These are phyloP conservation scores for Isatis lusitanica DNA, from an alignment of 441 rosid species.

Conservation along the genomic window DNA sequence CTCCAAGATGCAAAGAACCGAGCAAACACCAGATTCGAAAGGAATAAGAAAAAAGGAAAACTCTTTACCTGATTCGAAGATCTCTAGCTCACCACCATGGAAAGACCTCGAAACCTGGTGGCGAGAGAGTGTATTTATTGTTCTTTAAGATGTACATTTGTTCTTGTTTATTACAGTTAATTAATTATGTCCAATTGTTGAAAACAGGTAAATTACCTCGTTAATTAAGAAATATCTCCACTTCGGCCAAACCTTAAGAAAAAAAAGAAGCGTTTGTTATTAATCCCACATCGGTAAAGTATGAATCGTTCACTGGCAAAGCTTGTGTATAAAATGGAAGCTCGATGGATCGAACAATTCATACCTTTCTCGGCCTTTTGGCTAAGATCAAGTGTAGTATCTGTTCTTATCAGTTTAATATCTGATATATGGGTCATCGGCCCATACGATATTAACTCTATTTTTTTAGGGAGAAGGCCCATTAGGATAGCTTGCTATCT, in stretches of 20 bases:
- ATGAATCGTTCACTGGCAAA: neutral
- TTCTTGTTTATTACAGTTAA: conserved; percentile 7
- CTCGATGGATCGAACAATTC: rapidly evolving
- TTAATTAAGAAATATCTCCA: neutral
- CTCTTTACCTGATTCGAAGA: conserved; percentile 29
- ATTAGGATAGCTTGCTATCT: conserved; percentile 24
- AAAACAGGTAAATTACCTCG: neutral
- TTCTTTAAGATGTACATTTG: neutral
- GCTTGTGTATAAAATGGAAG: neutral
- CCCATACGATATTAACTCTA: conserved; percentile 42
- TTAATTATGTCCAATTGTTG: neutral
- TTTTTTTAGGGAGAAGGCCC: conserved; percentile 22
- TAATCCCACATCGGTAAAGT: conserved; percentile 21
- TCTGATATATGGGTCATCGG: conserved; percentile 57
- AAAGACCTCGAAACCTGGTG: conserved; percentile 1
- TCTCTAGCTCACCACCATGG: conserved; percentile 35
- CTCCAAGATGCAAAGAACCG: neutral
- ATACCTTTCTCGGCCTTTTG: conserved; percentile 86
- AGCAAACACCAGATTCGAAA: conserved; percentile 1
- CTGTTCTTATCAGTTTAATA: conserved; percentile 90
- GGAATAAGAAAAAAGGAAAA: neutral
- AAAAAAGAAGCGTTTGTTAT: neutral
- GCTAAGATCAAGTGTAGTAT: conserved; percentile 99
- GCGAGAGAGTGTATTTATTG: neutral
- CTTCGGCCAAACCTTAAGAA: neutral